Percentiles rank a stretch among this genome's conserved stretches.
These are phyloP conservation scores for Nasturtium officinale DNA, from an alignment of 345 rosid species.

Conservation along the genomic window DNA sequence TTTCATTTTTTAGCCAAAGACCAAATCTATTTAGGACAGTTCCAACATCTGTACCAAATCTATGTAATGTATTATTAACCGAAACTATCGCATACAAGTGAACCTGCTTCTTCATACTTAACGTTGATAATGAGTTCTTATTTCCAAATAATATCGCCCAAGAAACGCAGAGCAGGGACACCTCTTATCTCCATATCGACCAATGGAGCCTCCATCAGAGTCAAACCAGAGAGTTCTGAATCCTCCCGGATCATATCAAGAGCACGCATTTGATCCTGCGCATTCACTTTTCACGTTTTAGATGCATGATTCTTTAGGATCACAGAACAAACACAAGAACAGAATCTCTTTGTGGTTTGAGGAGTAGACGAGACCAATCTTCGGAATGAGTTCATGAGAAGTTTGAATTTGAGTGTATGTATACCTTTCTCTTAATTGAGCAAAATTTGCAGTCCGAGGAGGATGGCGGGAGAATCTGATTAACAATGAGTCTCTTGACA, in stretches of 20 bases:
- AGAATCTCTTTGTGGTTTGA: slow-evolving; percentile 4
- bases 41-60: slow-evolving; percentile 23
- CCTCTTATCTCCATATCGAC: slow-evolving; percentile 98
- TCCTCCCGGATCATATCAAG: slow-evolving; percentile 81
- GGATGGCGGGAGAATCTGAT: slow-evolving; percentile 94
- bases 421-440: slow-evolving; percentile 94
- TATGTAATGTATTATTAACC: slow-evolving; percentile 19
- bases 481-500: slow-evolving; percentile 82
- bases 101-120: slow-evolving; percentile 5
- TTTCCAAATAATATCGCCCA: slow-evolving; percentile 95
- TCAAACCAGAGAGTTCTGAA: slow-evolving; percentile 74
- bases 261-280: slow-evolving; percentile 94
- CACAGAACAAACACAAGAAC: slow-evolving; percentile 10
- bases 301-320: slow-evolving; percentile 1
- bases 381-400: slow-evolving; percentile 12
- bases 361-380: slow-evolving; percentile 8
- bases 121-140: slow-evolving; percentile 40
- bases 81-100: slow-evolving; percentile 26
- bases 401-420: not conserved
- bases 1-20: not conserved
- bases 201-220: slow-evolving; percentile 74
- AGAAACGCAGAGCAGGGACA: slow-evolving; percentile 83
- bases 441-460: slow-evolving; percentile 95
- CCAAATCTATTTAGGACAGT: slow-evolving; percentile 2
- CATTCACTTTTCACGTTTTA: slow-evolving; percentile 16